Base-by-base conservation (phyloP, 2,329 filamentous ascomycete genomes). In the Graphiopsis chlorocephala region DNA sequence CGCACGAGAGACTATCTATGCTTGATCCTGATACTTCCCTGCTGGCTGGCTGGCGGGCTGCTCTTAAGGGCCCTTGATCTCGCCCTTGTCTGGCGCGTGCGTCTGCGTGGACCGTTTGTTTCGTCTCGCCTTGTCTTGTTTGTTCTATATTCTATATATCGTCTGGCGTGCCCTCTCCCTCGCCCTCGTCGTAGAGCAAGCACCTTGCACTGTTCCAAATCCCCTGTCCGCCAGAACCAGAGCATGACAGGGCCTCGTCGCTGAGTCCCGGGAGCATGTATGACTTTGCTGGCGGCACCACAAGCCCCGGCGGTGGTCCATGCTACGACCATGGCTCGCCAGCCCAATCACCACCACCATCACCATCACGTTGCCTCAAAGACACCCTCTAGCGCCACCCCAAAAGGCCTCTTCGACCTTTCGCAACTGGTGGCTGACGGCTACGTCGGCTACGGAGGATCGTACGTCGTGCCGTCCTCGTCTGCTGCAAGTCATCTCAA, bases 301-400 rank as follows among this genome's bases (percentile, higher is more conserved):
- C 15, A 50, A 61, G 58, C 58, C 58, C 60, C 33, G 26, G 50
- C 50, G 60, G 60, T 62, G 60, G 55, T 58, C 55, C 31, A 58
- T 45, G 60, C 33, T 38, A 38, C 33, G 10, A 56, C 53, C 60
- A 53, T 62, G 60, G 60, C 60, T 35, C 60, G 60, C 60, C 60
- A 62, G 47, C 60, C 60, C 60, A 62, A 62, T 62, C 60, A 62
- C 60, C 60, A 62, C 60, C 60, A 62, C 60, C 60, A 62, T 45
- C 60, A 62, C 60, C 60, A 55, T 62, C 60, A 62, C 60, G 60
- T 62, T 53, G 45, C 60, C 11, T 29, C 60, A 0, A 31, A 50
- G 2, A 25, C 60, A 6, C 12, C 48, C 35, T 55, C 60, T 53
- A 62, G 60, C 60, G 47, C 47, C 31, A 26, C 60, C 4, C 28